phyloP scores from a whole-genome alignment of 2,329 filamentous ascomycete genomes.

The Alternaria consortialis region DNA sequence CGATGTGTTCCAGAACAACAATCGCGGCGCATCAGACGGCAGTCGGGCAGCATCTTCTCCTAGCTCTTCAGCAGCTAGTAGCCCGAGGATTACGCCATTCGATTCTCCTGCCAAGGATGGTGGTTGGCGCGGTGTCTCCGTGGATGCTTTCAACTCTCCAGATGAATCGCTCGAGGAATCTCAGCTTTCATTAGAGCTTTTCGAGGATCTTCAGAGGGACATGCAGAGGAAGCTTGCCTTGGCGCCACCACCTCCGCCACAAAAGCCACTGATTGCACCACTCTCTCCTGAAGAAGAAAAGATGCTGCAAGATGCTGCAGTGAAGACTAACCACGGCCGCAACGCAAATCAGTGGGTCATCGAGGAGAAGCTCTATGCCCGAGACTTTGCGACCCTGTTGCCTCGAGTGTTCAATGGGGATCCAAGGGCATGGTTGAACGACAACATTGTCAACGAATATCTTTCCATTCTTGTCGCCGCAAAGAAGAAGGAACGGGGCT shows the following conservation, averaged over 20 bases:
- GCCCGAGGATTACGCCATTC: background rate
- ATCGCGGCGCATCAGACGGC: conserved; percentile 3
- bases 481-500: conserved; percentile 65
- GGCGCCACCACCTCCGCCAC: conserved; percentile 18
- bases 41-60: background rate
- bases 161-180: conserved; percentile 33
- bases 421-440: conserved; percentile 75
- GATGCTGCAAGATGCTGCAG: conserved; percentile 23
- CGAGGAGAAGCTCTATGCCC: conserved; percentile 56
- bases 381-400: conserved; percentile 70
- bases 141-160: conserved; percentile 19
- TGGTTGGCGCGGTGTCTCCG: conserved; percentile 25
- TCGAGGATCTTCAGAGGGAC: conserved; percentile 27
- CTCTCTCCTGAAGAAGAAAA: conserved; percentile 26
- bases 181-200: conserved; percentile 30
- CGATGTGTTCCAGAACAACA: conserved; percentile 16
- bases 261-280: conserved; percentile 31
- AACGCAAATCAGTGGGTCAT: conserved; percentile 23
- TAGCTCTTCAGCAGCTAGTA: conserved; percentile 1
- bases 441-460: conserved; percentile 76
- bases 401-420: conserved; percentile 42
- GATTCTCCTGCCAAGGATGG: conserved; percentile 4
- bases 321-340: conserved; percentile 25
- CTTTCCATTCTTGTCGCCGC: conserved; percentile 68
- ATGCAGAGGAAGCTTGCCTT: conserved; percentile 25